phyloP scores from a whole-genome alignment of 257 asterid genomes.

The Mentha longifolia region DNA sequence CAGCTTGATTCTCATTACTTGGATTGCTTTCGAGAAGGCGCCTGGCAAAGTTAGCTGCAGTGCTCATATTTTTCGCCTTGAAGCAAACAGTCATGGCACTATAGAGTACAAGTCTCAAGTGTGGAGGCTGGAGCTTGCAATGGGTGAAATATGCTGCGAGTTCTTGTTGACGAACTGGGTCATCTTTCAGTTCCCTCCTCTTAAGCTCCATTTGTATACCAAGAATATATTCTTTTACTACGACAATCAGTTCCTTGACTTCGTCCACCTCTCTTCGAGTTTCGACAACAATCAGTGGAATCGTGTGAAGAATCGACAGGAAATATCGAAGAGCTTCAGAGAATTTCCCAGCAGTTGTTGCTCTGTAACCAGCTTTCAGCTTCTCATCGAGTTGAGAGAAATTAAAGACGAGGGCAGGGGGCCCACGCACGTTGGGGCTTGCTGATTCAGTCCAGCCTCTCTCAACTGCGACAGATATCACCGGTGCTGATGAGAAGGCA shows the following conservation, averaged over 20 bases:
- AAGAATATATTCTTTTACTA: slow-evolving; percentile 74
- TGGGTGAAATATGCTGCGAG: slow-evolving; percentile 94
- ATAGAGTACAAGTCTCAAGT: slow-evolving; percentile 67
- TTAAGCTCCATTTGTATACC: slow-evolving; percentile 82
- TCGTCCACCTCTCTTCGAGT: slow-evolving; percentile 85
- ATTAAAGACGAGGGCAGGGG: slow-evolving; percentile 74
- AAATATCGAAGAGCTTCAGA: slow-evolving; percentile 72
- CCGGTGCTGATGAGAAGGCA: slow-evolving; percentile 75
- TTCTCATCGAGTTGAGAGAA: slow-evolving; percentile 84
- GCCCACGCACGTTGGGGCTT: slow-evolving; percentile 74
- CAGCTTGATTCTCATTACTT: slow-evolving; percentile 57
- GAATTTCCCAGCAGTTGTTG: slow-evolving; percentile 77
- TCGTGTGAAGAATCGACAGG: slow-evolving; percentile 64
- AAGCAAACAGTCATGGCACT: slow-evolving; percentile 71
- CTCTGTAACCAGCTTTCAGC: slow-evolving; percentile 71
- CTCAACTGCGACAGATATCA: slow-evolving; percentile 71
- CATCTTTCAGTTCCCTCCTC: slow-evolving; percentile 69
- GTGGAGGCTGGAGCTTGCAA: slow-evolving; percentile 78
- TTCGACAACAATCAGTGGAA: slow-evolving; percentile 80
- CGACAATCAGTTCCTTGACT: slow-evolving; percentile 68
- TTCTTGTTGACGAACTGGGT: slow-evolving; percentile 85
- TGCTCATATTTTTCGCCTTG: slow-evolving; percentile 59
- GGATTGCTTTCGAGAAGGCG: slow-evolving; percentile 84
- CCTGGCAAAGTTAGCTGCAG: slow-evolving; percentile 83
- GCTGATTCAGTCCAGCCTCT: slow-evolving; percentile 83